Percentiles rank a stretch among this genome's conserved stretches.
These are phyloP conservation scores for Crithidia acanthocephali DNA, from an alignment of 208 protist genomes.

Conservation along the genomic window DNA sequence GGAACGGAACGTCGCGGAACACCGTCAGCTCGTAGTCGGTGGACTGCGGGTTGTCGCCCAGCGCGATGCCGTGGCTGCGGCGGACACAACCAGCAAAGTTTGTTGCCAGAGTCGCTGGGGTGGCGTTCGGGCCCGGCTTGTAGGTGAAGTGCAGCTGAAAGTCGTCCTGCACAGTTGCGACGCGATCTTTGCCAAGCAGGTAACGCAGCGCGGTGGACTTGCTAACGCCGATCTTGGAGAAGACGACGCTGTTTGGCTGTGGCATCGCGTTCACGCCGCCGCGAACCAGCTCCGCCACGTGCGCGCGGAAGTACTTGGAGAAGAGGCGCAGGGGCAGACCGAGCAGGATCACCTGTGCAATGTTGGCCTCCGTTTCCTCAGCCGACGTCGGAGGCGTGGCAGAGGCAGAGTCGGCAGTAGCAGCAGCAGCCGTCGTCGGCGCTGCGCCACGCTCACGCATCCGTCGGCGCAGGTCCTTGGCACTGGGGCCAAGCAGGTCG, in stretches of 20 bases:
- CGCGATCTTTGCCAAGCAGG: conserved; percentile 55
- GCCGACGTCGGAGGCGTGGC: background rate
- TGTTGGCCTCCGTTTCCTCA: conserved; percentile 19
- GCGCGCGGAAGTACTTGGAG: conserved; percentile 62
- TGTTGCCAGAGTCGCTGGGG: conserved; percentile 1
- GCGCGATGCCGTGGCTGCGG: conserved; percentile 43
- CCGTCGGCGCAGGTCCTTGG: conserved; percentile 8
- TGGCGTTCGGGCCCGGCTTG: background rate
- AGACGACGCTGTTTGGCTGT: conserved; percentile 91
- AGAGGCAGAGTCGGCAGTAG: too few species aligned
- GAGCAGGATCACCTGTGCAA: conserved; percentile 85
- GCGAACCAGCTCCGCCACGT: conserved; percentile 45
- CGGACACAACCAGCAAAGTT: conserved; percentile 48
- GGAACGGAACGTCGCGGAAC: conserved; percentile 67
- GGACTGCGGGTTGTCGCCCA: conserved; percentile 88
- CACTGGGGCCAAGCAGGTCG: conserved; percentile 23
- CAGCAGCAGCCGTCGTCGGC: too few species aligned
- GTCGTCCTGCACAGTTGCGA: conserved; percentile 23
- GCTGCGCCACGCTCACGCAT: background rate
- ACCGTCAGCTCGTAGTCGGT: conserved; percentile 87
- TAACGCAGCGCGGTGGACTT: conserved; percentile 88
- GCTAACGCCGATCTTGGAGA: conserved; percentile 86
- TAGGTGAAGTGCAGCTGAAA: conserved; percentile 15
- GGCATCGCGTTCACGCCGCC: conserved; percentile 74
- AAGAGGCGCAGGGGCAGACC: conserved; percentile 78